A percentile compares a stretch with the other conserved stretches of the same genome.
These are phyloP conservation scores for Alternaria gaisen DNA, from an alignment of 2,329 filamentous ascomycete species.

Conservation along the genomic window DNA sequence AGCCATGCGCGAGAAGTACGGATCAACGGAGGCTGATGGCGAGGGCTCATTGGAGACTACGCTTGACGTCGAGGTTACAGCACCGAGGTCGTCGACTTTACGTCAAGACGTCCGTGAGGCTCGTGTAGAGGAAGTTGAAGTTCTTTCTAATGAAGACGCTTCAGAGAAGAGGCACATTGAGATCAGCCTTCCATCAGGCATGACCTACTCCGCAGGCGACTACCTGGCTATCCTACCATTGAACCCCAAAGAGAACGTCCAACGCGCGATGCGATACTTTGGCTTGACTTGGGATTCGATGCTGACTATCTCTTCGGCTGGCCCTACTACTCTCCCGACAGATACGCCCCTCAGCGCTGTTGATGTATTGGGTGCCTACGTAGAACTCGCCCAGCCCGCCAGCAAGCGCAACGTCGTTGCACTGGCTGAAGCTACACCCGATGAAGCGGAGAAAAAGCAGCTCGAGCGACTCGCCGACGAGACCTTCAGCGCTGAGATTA, in stretches of 20 bases:
- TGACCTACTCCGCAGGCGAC: conserved; percentile 76
- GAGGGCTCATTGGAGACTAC: conserved; percentile 37
- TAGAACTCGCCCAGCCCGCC: conserved; percentile 76
- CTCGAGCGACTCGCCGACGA: conserved; percentile 59
- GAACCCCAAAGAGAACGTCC: conserved; percentile 70
- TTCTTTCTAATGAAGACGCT: conserved; percentile 39
- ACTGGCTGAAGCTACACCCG: conserved; percentile 60
- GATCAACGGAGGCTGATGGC: conserved; percentile 33
- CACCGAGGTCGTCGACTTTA: conserved; percentile 46
- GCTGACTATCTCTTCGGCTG: conserved; percentile 66
- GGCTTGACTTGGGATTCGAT: conserved; percentile 73
- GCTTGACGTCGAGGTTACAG: conserved; percentile 45
- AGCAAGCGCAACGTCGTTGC: conserved; percentile 69
- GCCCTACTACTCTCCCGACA: conserved; percentile 73
- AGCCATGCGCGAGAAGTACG: conserved; percentile 44
- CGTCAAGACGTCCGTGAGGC: conserved; percentile 51
- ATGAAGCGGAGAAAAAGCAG: conserved; percentile 59
- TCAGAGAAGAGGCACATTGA: conserved; percentile 53
- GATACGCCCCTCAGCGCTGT: conserved; percentile 68
- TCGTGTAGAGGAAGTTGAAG: conserved; percentile 43
- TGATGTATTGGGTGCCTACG: conserved; percentile 73
- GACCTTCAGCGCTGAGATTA: conserved; percentile 51
- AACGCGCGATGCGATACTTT: conserved; percentile 71
- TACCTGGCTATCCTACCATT: conserved; percentile 78
- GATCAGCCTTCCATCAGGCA: conserved; percentile 54